Evolutionary conservation across 176 grass and related monocot species (phyloP).

Genomic region (Avena atlantica): DNA sequence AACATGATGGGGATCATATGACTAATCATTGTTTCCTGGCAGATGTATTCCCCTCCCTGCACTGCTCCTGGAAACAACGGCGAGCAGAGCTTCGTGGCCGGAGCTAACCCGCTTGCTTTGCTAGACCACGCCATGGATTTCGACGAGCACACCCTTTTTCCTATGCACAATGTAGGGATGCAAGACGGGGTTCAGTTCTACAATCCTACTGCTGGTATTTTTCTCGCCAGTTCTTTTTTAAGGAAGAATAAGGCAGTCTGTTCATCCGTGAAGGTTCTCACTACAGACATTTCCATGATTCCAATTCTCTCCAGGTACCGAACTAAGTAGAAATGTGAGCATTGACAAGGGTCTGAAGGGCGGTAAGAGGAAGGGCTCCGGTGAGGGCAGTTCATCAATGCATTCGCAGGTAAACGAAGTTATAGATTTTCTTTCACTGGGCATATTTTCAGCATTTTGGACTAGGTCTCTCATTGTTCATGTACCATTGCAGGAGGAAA

Average conservation of each 20-base stretch:
- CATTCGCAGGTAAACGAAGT: constrained; percentile 52
- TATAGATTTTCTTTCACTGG: background rate
- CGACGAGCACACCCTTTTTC: constrained; percentile 57
- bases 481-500: constrained; percentile 41
- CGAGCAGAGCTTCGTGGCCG: constrained; percentile 51
- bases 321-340: constrained; percentile 56
- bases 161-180: constrained; percentile 52
- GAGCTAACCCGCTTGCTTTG: constrained; percentile 56
- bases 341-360: constrained; percentile 47
- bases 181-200: constrained; percentile 45
- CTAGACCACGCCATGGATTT: constrained; percentile 77
- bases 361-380: constrained; percentile 55
- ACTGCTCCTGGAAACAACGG: constrained; percentile 43
- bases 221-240: background rate
- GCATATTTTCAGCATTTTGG: constrained; percentile 12
- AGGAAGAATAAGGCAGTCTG: background rate
- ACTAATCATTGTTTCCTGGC: constrained; percentile 45
- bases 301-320: constrained; percentile 41
- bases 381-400: constrained; percentile 47
- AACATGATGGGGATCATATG: constrained; percentile 7
- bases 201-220: constrained; percentile 46
- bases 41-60: constrained; percentile 57
- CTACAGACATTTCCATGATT: constrained; percentile 3
- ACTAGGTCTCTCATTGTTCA: background rate
- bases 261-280: constrained; percentile 28